Evolutionary conservation across 805 yeast species (phyloP), one percentile per base, ranked within the genome.

Genomic region (Lachancea sp.): DNA sequence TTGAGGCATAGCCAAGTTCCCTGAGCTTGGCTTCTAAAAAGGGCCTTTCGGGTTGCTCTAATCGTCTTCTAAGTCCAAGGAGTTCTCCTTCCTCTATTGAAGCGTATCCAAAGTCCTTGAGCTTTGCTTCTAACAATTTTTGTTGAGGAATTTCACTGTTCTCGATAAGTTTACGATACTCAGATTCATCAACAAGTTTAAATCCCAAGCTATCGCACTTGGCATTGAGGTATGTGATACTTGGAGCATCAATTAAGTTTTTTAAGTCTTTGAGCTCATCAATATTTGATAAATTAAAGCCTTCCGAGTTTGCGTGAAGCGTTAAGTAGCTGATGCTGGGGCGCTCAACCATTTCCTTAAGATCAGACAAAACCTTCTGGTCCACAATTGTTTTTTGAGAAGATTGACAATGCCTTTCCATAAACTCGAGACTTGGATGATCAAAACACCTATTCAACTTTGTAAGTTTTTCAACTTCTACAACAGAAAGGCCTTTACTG

Each of bases 371-470:
- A 13, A 12, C 15, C 5, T 26, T 8, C 18, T 17, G 20, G 15
- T 35, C 38, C 8, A 35, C 18, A 21, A 21, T 4, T 11, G 13
- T 18, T 16, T 8, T 16, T 7, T 21, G n/a, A 22, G 12, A 21
- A 8, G 26, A 4, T 8, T 21, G 12, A 15, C 22, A 35, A 19
- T 25, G 32, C 17, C 13, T 19, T 19, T 18, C 16, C 38, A 25
- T 11, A n/a, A 16, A 17, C 8, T 25, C 13, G 12, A 53, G 47
- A 9, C 64, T 51, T 4, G 77, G 75, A 8, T 47, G 42, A 4
- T 49, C 52, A 9, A 54, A n/a, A 36, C 40, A 38, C 8, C 18
- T 16, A 20, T 49, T 46, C 41, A 47, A 23, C 1, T 39, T 26
- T 5, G 43, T 34, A 5, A 51, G 29, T 23, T 48, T 45, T 5